phyloP scores from a whole-genome alignment of 306 rosid genomes.

The Spatholobus suberectus region DNA sequence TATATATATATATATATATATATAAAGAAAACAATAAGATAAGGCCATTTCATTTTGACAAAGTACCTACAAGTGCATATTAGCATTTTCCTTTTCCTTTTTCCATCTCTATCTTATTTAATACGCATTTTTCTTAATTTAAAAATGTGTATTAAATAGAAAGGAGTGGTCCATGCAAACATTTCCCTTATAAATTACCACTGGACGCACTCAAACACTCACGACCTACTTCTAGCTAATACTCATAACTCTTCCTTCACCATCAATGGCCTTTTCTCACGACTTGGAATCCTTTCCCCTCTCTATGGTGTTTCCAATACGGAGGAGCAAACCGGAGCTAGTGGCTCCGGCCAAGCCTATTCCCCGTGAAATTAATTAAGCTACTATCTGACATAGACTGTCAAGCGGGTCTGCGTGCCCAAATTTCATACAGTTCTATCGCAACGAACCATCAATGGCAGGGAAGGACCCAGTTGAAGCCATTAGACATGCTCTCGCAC shows the following conservation, averaged over 20 bases:
- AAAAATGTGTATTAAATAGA: too few species aligned
- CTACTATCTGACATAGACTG: slow-evolving; percentile 19
- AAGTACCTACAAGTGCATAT: too few species aligned
- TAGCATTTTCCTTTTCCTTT: too few species aligned
- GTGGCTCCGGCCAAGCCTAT: slow-evolving; percentile 28
- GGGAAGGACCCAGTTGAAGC: slow-evolving; percentile 27
- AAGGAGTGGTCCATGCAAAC: too few species aligned
- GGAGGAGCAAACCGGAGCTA: slow-evolving; percentile 4
- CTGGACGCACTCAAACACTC: too few species aligned
- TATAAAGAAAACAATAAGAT: too few species aligned
- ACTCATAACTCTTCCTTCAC: neutral
- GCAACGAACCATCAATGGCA: neutral
- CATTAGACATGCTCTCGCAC: neutral
- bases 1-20: too few species aligned
- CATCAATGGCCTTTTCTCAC: slow-evolving; percentile 12
- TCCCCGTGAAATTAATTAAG: neutral
- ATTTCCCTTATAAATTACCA: too few species aligned
- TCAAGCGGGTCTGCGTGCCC: neutral
- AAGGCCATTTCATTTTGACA: too few species aligned
- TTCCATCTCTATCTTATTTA: too few species aligned
- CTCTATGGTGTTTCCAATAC: neutral
- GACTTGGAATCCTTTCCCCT: neutral
- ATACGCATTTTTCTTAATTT: too few species aligned
- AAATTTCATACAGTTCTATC: slow-evolving; percentile 26
- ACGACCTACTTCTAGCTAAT: too few species aligned